Base-by-base conservation (phyloP, 345 rosid genomes). In the Passiflora organensis region DNA sequence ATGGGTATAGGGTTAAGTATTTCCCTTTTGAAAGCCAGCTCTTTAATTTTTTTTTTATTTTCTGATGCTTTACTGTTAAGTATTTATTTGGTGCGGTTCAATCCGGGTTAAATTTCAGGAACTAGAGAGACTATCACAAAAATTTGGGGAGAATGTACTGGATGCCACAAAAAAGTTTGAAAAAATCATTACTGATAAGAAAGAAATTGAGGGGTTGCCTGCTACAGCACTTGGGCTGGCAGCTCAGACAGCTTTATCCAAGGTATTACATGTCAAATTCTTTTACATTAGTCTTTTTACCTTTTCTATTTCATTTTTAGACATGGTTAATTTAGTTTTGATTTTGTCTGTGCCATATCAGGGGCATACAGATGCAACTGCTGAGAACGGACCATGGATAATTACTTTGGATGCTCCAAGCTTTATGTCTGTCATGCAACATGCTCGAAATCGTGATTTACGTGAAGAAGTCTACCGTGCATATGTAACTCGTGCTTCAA, bases 121-220 rank as follows among this genome's bases (percentile, higher is more conserved):
- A 73, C 75, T 91, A 54, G 82, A 84, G 56, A 84, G 76, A 58
- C 72, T 85, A 43, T 78, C 96, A 34, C 85, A 82, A 55, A 91
- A 86, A 66, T 91, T 91, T 59, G 76, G 51, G 44, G 96, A 88
- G 74, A 91, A 91, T 60, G 93, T 86, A 56, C 70, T 91, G 76
- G 98, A 91, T 60, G 84, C 96, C 59, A 91, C 96, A 65, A 91
- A 87, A 75, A 82, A 74, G 51, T 91, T 82, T 81, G 95, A 87
- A 75, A 91, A 85, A 67, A 60, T 85, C 53, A 78, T 91, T 44
- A 82, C 82, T 2, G 86, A 85, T 72, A 82, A 87, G 73, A 84
- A 76, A 57, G 95, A 82, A 56, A 76, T 91, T n/a, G 90, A 87
- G 22, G 98, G 98, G 46, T 67, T 91, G 81, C 93, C 96, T 13